Evolutionary conservation across 208 protist genomes (phyloP), one percentile per base, ranked within the genome.

Genomic region (Leptomonas seymouri): DNA sequence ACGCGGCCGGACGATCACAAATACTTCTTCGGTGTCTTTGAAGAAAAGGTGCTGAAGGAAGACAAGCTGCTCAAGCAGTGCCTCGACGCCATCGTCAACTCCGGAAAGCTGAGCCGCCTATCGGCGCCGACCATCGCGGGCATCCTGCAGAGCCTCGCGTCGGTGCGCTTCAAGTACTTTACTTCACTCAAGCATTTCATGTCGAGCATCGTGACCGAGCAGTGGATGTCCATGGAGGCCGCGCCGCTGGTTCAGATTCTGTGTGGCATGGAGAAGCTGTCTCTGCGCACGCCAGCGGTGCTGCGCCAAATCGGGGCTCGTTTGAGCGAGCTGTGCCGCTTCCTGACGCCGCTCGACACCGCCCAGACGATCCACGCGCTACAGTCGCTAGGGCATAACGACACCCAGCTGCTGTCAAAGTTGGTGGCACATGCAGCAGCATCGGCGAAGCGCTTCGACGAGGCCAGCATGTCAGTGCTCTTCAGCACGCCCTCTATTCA

Each of bases 21-120:
- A 60, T 86, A 85, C 66, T 94, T 96, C 57, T 96, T 96, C 69
- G 89, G 71, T 44, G 80, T 93, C 27, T 96, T 82, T 68, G 86
- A 84, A 48, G 87, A 93, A 14, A 96, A 96, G 67, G 89, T 93
- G 62, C 59, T 94, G 14, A 96, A 96, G 78, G 76, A 93, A 45
- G 91, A 96, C 72, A 81, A 85, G 67, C 41, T 94, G 55, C 78
- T 96, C 42, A 85, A 86, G 69, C 59, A 77, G 66, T 89, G 87
- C 64, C 74, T 96, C 14, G 77, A 89, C 57, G 57, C 74, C 42
- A 48, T 96, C n/a, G 55, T 83, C 7, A 67, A 78, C n/a, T 74
- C 60, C 11, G 82, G 84, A 27, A 66, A 77, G 61, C 73, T 87
- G 15, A 23, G 60, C 14, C 76, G 84, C 25, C 76, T 96, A 21